Evolutionary conservation across 1,284 basidiomycete species (phyloP).

Genomic region (Austropuccinia psidii): DNA sequence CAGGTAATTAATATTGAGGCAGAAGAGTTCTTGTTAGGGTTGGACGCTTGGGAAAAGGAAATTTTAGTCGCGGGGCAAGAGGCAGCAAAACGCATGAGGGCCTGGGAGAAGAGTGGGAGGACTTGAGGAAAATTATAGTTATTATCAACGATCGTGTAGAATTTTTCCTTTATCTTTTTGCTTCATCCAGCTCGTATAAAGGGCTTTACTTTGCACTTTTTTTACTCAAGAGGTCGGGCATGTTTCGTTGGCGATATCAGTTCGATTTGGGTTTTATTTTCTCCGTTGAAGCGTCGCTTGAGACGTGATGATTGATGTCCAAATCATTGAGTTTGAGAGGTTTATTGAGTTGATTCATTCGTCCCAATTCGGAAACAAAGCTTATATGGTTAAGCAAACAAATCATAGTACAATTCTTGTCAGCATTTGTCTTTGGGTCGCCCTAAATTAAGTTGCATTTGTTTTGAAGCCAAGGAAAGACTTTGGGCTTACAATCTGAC

Average conservation of each 20-base stretch:
- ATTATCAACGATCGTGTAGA: no score
- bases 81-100: not conserved
- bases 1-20: slow-evolving; percentile 38
- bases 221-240: not conserved
- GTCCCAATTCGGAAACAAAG: slow-evolving; percentile 23
- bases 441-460: no score
- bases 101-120: not conserved
- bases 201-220: no score
- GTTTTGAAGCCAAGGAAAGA: no score
- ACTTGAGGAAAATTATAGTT: not conserved
- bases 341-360: slow-evolving; percentile 30
- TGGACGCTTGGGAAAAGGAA: slow-evolving; percentile 46
- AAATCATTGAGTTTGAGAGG: not conserved
- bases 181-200: no score
- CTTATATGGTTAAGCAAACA: no score
- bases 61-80: slow-evolving; percentile 27
- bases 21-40: slow-evolving; percentile 42
- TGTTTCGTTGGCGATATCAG: not conserved
- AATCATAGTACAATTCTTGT: no score
- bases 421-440: no score
- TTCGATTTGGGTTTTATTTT: not conserved
- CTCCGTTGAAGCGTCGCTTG: not conserved
- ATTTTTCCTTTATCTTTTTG: no score
- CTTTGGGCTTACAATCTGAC: slow-evolving; percentile 47
- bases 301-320: no score